Evolutionary conservation across 176 grass and related monocot genomes (phyloP), one percentile per base, ranked within the genome.

Genomic region (Thinopyrum elongatum): DNA sequence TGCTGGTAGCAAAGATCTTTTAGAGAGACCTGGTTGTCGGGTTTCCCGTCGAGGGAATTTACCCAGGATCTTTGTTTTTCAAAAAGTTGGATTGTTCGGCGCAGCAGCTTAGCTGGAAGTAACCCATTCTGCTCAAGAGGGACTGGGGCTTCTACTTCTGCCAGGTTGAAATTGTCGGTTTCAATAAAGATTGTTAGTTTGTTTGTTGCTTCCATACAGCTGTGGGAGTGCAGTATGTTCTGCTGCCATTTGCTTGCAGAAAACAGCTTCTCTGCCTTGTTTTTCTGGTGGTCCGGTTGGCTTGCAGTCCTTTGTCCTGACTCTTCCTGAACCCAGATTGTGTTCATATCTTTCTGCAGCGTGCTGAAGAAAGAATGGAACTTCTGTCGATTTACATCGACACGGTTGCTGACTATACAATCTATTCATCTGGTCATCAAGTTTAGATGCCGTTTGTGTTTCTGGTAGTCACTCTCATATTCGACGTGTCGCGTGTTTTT

Each of bases 41-140:
- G 39, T 51, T 55, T 76, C 74, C 47, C 27, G 29, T 55, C 11
- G 46, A 55, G 71, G 73, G 60, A 55, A 55, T 77, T 63, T 57
- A 65, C 76, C n/a, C 30, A 70, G 65, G 65, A 34, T 34, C 13
- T 81, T 84, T 62, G 27, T 87, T 35, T 87, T 76, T 60, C 16
- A 3, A 31, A 70, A 62, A n/a, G 36, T 41, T 62, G 6, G 25
- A 26, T 25, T 85, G 60, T 88, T 49, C 31, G 10, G 29, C 47
- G 36, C 63, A 33, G 76, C 68, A 28, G 35, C 39, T 9, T 82
- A 70, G 74, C 6, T 77, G 61, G 69, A 64, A 30, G 17, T 10
- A 53, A 53, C 49, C 16, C 16, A 29, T 61, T 68, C 35, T 74
- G 5, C 77, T 62, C 0, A 34, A 74, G 59, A 58, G n/a, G 34